Conservation (phyloP, 2,329 filamentous ascomycete genomes). For the Fonsecaea erecta region DNA sequence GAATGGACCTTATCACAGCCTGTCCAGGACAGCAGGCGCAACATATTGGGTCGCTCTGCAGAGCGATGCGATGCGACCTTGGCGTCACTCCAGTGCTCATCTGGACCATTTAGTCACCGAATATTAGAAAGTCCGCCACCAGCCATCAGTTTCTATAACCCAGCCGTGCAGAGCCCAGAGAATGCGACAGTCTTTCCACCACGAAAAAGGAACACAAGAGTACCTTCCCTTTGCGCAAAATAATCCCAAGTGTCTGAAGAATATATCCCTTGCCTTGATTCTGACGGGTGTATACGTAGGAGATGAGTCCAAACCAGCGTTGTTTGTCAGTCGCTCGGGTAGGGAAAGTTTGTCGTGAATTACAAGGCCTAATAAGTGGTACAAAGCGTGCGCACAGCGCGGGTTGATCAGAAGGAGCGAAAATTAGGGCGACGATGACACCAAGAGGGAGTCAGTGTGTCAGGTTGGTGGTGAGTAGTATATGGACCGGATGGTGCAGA, state of each 20-base stretch:
- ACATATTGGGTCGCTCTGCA: slow-evolving; percentile 44
- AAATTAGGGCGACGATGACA: slow-evolving; percentile 20
- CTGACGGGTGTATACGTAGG: not conserved
- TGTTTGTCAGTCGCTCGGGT: slow-evolving; percentile 9
- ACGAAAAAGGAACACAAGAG: not conserved
- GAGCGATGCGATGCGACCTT: slow-evolving; percentile 15
- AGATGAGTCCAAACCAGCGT: slow-evolving; percentile 9
- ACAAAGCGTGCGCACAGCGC: slow-evolving; percentile 33
- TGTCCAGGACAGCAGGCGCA: slow-evolving; percentile 54
- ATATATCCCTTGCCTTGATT: too few species aligned
- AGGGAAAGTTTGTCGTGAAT: slow-evolving; percentile 14
- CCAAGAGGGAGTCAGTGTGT: slow-evolving; percentile 4
- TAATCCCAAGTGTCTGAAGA: not conserved
- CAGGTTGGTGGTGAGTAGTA: not conserved
- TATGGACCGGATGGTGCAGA: slow-evolving; percentile 18
- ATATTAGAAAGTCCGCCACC: slow-evolving; percentile 18
- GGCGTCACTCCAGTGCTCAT: slow-evolving; percentile 20
- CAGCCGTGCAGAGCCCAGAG: not conserved
- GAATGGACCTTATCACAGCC: slow-evolving; percentile 53
- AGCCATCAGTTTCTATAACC: slow-evolving; percentile 25
- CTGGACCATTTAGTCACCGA: slow-evolving; percentile 30
- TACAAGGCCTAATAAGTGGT: slow-evolving; percentile 29
- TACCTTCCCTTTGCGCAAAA: slow-evolving; percentile 3
- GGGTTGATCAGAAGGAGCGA: slow-evolving; percentile 18
- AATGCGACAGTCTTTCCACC: not conserved